Evolutionary conservation across 345 rosid genomes (phyloP).

Genomic region (Gossypium arboreum): DNA sequence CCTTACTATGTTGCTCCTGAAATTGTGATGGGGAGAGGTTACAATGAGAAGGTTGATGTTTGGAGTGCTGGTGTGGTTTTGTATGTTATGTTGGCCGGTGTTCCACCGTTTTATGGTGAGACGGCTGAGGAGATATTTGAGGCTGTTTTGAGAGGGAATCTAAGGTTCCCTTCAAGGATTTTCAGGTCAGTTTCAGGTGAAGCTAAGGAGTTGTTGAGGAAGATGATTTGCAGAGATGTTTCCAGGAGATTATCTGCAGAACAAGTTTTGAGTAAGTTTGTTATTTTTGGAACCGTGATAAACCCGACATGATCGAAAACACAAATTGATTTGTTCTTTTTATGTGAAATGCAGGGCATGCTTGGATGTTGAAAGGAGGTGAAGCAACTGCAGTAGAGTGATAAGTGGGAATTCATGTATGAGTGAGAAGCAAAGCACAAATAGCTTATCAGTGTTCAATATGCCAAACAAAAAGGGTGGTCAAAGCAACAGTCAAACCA

Average conservation of each 20-base stretch:
- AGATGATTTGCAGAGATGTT: constrained; percentile 71
- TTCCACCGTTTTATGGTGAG: constrained; percentile 76
- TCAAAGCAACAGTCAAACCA: too few species aligned
- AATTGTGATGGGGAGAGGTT: constrained; percentile 61
- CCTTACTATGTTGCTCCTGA: constrained; percentile 88
- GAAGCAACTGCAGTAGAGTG: too few species aligned
- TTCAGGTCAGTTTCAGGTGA: constrained; percentile 44
- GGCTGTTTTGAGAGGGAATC: constrained; percentile 56
- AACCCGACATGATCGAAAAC: too few species aligned
- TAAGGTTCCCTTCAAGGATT: constrained; percentile 50
- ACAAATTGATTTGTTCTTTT: too few species aligned
- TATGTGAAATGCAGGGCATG: too few species aligned
- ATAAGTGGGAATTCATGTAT: too few species aligned
- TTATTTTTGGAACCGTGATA: background rate
- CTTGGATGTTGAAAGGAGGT: too few species aligned
- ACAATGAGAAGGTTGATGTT: constrained; percentile 71
- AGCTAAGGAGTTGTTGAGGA: constrained; percentile 69
- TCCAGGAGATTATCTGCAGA: constrained; percentile 67
- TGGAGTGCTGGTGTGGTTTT: constrained; percentile 84
- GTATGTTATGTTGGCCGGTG: constrained; percentile 68
- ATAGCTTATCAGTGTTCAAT: too few species aligned
- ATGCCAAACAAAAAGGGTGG: too few species aligned
- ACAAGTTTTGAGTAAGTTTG: constrained; percentile 62
- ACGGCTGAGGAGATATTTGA: constrained; percentile 60
- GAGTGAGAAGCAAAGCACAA: too few species aligned